Base-by-base conservation (phyloP, 805 yeast species). In the Nakazawaea pomicola region DNA sequence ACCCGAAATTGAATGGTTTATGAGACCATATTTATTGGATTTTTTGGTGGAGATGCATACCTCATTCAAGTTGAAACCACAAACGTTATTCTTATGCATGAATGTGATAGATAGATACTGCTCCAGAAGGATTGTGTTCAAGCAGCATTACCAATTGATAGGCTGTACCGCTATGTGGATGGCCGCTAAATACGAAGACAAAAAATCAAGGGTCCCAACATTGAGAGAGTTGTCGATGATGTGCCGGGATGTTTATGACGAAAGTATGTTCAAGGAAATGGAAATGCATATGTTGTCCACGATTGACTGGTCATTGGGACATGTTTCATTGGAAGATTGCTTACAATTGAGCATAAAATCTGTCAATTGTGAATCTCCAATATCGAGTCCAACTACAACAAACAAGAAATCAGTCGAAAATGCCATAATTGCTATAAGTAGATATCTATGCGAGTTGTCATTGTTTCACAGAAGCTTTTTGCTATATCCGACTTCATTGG, bases 111-210 rank as follows among this genome's bases (percentile, higher is more conserved):
- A 91, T 60, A 76, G 97, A 46, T 91, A 91, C 64, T 85, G 95
- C 57, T 83, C 95, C 40, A 83, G 81, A 52, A 72, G 98, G 51
- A 78, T 89, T 6, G 93, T 90, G 1, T 72, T 84, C 48, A 76
- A 81, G 49, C 90, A 85, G 44, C 98, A 90, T 62, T 80, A 87
- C 46, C 96, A 90, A 61, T 70, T 91, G 40, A 91, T 91, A 9
- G 88, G 95, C 24, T 84, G 95, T 46, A 87, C 96, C 4, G 87
- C 96, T 46, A 65, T 91, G 27, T 91, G 98, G 97, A 74, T 91
- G 24, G 87, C 96, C 2, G 81, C 96, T 19, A 91, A 91, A 53
- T 76, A 75, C 54, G 82, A 76, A 53, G 82, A 76, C 51, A 76
- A 76, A 52, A 76, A 76, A 55, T 64, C 69, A 36, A 61, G 81